These are phyloP conservation scores for Neurospora hispaniola DNA, from an alignment of 495 filamentous ascomycete genomes.

Conservation along the genomic window DNA sequence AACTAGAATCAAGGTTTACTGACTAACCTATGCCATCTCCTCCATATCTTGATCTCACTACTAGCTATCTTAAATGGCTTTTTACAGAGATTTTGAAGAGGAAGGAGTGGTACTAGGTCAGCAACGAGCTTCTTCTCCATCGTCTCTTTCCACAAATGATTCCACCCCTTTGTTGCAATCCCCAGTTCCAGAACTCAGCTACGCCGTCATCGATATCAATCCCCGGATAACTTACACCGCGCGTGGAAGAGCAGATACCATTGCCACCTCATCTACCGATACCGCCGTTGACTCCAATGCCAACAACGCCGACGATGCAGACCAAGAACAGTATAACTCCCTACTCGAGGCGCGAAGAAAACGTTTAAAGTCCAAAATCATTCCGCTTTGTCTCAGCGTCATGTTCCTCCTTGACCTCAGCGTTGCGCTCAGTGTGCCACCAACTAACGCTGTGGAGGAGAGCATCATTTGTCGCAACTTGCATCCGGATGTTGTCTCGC, in stretches of 20 bases:
- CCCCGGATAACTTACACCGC: background rate
- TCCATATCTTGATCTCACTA: background rate
- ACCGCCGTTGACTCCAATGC: background rate
- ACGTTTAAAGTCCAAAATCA: conserved; percentile 13
- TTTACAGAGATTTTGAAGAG: background rate
- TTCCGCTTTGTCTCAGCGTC: conserved; percentile 13
- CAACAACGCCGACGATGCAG: background rate
- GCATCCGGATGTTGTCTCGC: conserved; percentile 15
- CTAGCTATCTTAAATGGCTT: background rate
- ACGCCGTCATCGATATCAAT: background rate
- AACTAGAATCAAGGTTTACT: background rate
- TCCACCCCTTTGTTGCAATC: background rate
- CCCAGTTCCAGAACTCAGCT: background rate
- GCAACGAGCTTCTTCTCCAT: background rate
- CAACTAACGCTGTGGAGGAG: conserved; percentile 23
- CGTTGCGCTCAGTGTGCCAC: conserved; percentile 10
- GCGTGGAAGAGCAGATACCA: background rate
- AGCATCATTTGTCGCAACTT: conserved; percentile 22
- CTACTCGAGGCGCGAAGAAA: background rate
- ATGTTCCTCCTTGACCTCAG: conserved; percentile 22
- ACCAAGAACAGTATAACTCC: background rate
- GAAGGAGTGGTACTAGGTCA: background rate
- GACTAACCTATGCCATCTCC: background rate
- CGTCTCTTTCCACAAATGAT: background rate
- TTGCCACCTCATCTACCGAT: background rate